Conservation (phyloP, 106 monocot species). For the Narthecium ossifragum region DNA sequence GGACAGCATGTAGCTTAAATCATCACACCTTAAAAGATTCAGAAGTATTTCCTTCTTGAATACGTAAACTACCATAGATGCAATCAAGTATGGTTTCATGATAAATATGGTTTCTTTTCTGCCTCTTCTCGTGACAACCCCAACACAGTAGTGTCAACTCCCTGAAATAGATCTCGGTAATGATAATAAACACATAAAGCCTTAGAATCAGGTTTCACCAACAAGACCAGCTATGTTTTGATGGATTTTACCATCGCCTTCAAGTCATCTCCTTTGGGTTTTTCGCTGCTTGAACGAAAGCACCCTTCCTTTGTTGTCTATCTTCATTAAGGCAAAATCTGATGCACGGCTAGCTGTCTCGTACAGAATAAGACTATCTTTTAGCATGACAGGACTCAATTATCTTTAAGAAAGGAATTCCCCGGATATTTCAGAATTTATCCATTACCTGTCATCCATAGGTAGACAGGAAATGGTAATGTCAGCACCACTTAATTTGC, state of each 20-base stretch:
- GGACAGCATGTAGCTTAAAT: too few relatives aligned
- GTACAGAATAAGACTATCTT: conserved; percentile 1
- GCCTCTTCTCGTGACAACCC: conserved; percentile 77
- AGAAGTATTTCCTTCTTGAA: conserved; percentile 95
- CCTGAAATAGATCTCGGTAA: too few relatives aligned
- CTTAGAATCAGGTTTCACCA: too few relatives aligned
- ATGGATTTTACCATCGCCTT: conserved; percentile 68
- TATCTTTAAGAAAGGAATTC: not conserved
- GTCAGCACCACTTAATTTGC: conserved; percentile 79
- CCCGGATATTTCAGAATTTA: not conserved
- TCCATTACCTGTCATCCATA: conserved; percentile 75
- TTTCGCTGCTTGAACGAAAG: conserved; percentile 80
- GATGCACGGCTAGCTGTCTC: conserved; percentile 80
- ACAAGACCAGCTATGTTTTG: too few relatives aligned
- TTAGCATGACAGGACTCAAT: too few relatives aligned
- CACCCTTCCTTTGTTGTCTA: conserved; percentile 70
- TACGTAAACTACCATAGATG: conserved; percentile 94
- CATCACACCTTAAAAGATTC: conserved; percentile 72
- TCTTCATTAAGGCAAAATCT: conserved; percentile 88
- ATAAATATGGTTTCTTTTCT: conserved; percentile 77
- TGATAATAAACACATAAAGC: too few relatives aligned
- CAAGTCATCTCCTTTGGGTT: conserved; percentile 74
- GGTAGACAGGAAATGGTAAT: conserved; percentile 80
- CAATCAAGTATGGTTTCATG: too few relatives aligned
- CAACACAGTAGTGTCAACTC: conserved; percentile 79